Evolutionary conservation across 1,284 basidiomycete species (phyloP).

Genomic region (Paramarasmius palmivorus): DNA sequence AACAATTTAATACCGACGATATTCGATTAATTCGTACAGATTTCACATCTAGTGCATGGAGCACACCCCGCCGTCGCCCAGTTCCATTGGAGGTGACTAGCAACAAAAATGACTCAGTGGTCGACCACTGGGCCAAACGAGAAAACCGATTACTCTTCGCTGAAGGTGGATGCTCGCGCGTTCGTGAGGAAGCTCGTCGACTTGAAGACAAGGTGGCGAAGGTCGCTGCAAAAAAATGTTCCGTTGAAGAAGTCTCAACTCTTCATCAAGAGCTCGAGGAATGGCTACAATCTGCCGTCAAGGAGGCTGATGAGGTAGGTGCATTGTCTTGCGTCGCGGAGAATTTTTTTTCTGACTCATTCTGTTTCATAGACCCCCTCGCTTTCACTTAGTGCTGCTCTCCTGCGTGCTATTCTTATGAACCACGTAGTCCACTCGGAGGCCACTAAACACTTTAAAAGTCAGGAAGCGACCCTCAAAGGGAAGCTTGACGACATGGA

Average conservation of each 20-base stretch:
- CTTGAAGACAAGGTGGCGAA: conserved; percentile 76
- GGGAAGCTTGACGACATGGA: conserved; percentile 65
- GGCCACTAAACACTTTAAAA: conserved; percentile 63
- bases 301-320: conserved; percentile 60
- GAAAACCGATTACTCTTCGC: conserved; percentile 40
- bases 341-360: conserved; percentile 12
- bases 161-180: conserved; percentile 37
- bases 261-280: conserved; percentile 74
- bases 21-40: conserved; percentile 78
- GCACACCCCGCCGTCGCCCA: conserved; percentile 57
- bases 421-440: conserved; percentile 79
- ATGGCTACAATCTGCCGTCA: conserved; percentile 62
- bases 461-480: conserved; percentile 58
- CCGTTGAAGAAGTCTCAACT: conserved; percentile 74
- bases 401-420: conserved; percentile 76
- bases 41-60: conserved; percentile 63
- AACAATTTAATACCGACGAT: conserved; percentile 61
- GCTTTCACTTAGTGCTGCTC: conserved; percentile 63
- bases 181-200: conserved; percentile 58
- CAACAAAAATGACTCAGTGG: conserved; percentile 40
- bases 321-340: conserved; percentile 9
- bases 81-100: conserved; percentile 41
- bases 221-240: conserved; percentile 81
- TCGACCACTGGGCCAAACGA: conserved; percentile 48
- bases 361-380: conserved; percentile 50